Base-by-base conservation (phyloP, 805 yeast species). In the Teunomyces lycoperdinae region DNA sequence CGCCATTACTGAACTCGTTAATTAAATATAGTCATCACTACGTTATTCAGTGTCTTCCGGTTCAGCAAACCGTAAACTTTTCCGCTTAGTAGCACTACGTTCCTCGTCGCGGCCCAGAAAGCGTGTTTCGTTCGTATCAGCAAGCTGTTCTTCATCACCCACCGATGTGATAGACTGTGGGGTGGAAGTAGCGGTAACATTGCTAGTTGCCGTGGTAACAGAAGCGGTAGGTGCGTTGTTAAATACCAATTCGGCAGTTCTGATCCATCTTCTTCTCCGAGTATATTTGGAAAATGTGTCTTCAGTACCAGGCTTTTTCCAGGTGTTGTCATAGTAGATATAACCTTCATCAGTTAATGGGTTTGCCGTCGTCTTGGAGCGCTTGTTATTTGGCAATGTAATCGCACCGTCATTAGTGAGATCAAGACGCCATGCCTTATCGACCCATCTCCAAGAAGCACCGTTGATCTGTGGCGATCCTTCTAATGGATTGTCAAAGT, bases 391-490 rank as follows among this genome's bases (percentile, higher is more conserved):
- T 20, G 87, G 76, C 51, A 87, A 71, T 45, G 85, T 87, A 30
- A 90, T 78, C 2, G 95, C 84, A 2, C 96, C 96, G 62, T 89
- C 96, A 57, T 88, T 89, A 10, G 96, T 85, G 55, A 88, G 71
- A 68, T 92, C 99, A 50, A 91, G 74, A 56, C 91, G 74, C 99
- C 99, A 92, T 0, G 90, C 79, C 61, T 81, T 81, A 65, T 94
- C 98, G 14, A 91, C 89, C 98, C 98, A 94, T 62, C 87, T 79
- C 98, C 98, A 94, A 16, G 77, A 74, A 75, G 91, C 83, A 6
- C 87, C 89, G 4, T 83, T 76, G 36, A 85, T 81, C 42, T 59
- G 58, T 53, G 62, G 53, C 50, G 54, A 50, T 10, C 67, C 54
- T 40, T 53, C 48, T 55, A 57, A 49, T 52, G 71, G 62, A 29